Base-by-base conservation (phyloP, 371 early-diverging fungal genomes). In the Mortierella sp. region DNA sequence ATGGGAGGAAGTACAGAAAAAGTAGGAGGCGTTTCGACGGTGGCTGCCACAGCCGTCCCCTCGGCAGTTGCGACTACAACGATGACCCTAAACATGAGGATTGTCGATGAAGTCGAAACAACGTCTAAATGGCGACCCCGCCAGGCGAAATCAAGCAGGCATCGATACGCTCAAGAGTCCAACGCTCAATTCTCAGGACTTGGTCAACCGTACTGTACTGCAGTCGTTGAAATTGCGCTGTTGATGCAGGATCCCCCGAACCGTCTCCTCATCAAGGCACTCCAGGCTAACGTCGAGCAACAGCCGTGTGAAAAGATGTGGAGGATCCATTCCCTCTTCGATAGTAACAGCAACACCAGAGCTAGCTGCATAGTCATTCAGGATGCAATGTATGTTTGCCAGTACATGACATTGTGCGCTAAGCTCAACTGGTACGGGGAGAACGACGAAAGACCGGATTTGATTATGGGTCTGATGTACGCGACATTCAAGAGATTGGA, bases 351-450 rank as follows among this genome's bases (percentile, higher is more conserved):
- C 44, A n/a, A n/a, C n/a, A n/a, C n/a, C n/a, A n/a, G n/a, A n/a
- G n/a, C n/a, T n/a, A 5, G 44, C 44, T 43, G 44, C 31, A 46
- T 67, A 11, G 50, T 50, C 19, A 24, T 74, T 34, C 75, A 74
- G 26, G 34, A 67, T 0, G 75, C 75, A 1, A 74, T 74, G 75
- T 74, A 74, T 74, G 69, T 67, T 48, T 74, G 75, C 75, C 75
- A 74, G 75, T 74, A 74, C 67, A 74, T 74, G 75, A 64, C 75
- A 46, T 46, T 67, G 34, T 74, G 75, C 67, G 75, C 75, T 67
- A 74, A 74, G 51, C 75, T 74, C 31, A 74, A 74, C 67, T 74
- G 75, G 67, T 74, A 67, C 48, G 51, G 75, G 4, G 16, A 74
- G 19, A 74, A 67, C 31, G 31, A 67, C 5, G 75, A 74, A 28